These are phyloP conservation scores for Neofusicoccum ribis DNA, from an alignment of 2,329 filamentous ascomycete species.

Conservation along the genomic window DNA sequence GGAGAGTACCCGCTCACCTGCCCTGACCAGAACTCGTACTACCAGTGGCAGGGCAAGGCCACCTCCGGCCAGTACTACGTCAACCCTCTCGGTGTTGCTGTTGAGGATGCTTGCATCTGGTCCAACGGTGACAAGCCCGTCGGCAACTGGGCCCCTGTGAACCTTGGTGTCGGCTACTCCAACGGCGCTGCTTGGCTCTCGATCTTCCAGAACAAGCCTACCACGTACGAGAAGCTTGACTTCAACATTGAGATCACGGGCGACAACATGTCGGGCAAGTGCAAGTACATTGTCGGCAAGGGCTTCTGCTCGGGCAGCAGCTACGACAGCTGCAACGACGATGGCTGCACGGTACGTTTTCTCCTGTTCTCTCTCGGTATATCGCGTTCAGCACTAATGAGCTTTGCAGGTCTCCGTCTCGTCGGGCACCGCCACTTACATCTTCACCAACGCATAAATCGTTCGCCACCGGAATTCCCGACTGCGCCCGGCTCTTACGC, in stretches of 20 bases:
- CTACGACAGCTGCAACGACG: conserved; percentile 49
- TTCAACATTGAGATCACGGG: conserved; percentile 79
- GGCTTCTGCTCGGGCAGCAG: conserved; percentile 55
- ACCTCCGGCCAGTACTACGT: conserved; percentile 97
- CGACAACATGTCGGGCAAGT: conserved; percentile 59
- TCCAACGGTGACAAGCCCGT: conserved; percentile 56
- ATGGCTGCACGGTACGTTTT: conserved; percentile 78
- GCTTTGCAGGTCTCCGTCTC: conserved; percentile 11
- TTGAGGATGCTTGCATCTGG: conserved; percentile 77
- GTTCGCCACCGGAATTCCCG: not conserved
- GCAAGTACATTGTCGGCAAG: conserved; percentile 65
- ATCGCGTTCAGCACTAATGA: not conserved
- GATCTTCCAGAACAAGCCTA: conserved; percentile 81
- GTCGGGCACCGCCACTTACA: conserved; percentile 2
- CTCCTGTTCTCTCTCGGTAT: not conserved
- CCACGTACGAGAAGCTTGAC: conserved; percentile 67
- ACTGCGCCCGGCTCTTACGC: not conserved
- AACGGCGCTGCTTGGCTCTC: conserved; percentile 73
- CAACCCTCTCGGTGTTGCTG: conserved; percentile 73
- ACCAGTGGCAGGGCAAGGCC: conserved; percentile 68
- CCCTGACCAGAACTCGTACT: conserved; percentile 71
- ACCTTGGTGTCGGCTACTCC: conserved; percentile 74
- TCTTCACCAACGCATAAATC: conserved; percentile 6
- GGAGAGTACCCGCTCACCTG: conserved; percentile 67
- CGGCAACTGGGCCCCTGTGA: conserved; percentile 86